Evolutionary conservation across 148 eudicot genomes (phyloP).

Genomic region (Bassia scoparia): DNA sequence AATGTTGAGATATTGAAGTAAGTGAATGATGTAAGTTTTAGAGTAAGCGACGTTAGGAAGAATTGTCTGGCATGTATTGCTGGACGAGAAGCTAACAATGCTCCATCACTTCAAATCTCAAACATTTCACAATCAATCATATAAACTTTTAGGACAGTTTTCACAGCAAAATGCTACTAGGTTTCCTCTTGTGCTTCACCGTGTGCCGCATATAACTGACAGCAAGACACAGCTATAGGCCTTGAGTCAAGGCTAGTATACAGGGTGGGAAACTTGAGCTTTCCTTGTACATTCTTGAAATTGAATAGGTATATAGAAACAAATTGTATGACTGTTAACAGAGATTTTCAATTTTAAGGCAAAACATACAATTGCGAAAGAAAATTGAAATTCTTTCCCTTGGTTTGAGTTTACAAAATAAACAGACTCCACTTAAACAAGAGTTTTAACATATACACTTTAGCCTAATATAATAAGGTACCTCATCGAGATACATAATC

Average conservation of each 20-base stretch:
- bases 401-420: neutral
- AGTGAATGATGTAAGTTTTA: too few relatives aligned
- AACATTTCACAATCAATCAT: too few relatives aligned
- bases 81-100: too few relatives aligned
- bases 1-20: too few relatives aligned
- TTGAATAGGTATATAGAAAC: neutral
- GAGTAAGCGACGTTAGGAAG: too few relatives aligned
- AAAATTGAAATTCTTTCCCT: neutral
- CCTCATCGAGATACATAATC: conserved; percentile 19
- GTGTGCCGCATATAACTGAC: neutral
- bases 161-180: too few relatives aligned
- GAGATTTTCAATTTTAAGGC: neutral
- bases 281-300: neutral
- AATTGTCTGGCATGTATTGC: too few relatives aligned
- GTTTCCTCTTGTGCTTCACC: neutral
- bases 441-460: conserved; percentile 6
- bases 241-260: neutral
- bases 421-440: neutral
- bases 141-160: too few relatives aligned
- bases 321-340: neutral
- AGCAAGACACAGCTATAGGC: neutral
- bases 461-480: neutral
- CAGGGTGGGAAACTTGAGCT: neutral
- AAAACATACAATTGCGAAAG: neutral
- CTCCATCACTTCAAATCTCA: too few relatives aligned